These are phyloP conservation scores for Hibiscus mutabilis DNA, from an alignment of 345 rosid genomes.

Conservation along the genomic window DNA sequence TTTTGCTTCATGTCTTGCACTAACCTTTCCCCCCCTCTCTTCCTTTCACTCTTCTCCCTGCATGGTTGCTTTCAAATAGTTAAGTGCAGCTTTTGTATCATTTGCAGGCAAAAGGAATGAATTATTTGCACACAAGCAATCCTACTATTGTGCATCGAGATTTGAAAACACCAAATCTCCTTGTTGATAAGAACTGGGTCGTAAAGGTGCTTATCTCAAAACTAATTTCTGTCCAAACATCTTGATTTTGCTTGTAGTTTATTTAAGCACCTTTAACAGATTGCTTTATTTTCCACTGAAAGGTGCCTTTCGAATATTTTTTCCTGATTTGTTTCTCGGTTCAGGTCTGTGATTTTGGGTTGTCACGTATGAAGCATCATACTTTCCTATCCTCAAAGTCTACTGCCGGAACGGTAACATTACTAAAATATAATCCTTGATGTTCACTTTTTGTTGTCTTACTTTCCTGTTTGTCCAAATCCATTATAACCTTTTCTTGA, in stretches of 20 bases:
- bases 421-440: slow-evolving; percentile 1
- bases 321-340: slow-evolving; percentile 14
- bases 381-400: slow-evolving; percentile 92
- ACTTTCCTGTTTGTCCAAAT: not conserved
- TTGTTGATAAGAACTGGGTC: slow-evolving; percentile 92
- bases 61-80: not conserved
- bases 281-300: slow-evolving; percentile 1
- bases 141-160: slow-evolving; percentile 97
- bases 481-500: not conserved
- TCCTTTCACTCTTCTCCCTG: not conserved
- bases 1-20: not conserved
- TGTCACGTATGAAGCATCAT: slow-evolving; percentile 86
- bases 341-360: slow-evolving; percentile 92
- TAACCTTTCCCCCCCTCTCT: not conserved
- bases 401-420: slow-evolving; percentile 86
- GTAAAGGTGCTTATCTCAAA: slow-evolving; percentile 55
- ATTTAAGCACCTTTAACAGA: not conserved
- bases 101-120: slow-evolving; percentile 94
- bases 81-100: slow-evolving; percentile 12
- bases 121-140: slow-evolving; percentile 89
- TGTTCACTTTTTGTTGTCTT: not conserved
- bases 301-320: not conserved
- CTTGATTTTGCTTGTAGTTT: not conserved
- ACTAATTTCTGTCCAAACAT: not conserved
- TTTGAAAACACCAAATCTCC: slow-evolving; percentile 92